Conservation (phyloP, 768 basidiomycete genomes). For the Macrolepiota dolichaula region DNA sequence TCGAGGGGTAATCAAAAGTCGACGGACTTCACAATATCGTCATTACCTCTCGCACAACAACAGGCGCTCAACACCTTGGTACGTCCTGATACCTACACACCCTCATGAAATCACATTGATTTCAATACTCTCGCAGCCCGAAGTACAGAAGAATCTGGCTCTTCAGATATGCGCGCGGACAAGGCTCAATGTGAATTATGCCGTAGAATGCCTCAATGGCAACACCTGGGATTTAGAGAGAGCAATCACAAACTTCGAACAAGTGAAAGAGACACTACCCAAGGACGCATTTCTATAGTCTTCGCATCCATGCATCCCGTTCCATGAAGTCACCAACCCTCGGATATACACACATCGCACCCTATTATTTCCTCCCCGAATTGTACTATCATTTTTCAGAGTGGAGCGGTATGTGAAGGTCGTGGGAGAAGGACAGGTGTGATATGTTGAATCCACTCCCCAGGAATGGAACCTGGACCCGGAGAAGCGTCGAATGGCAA, state of each 20-base stretch:
- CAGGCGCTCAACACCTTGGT: slow-evolving; percentile 56
- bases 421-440: neutral
- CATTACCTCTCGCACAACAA: slow-evolving; percentile 42
- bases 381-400: slow-evolving; percentile 1
- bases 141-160: slow-evolving; percentile 67
- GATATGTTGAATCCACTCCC: neutral
- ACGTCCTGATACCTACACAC: slow-evolving; percentile 25
- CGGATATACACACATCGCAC: neutral
- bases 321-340: too few relatives aligned
- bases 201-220: slow-evolving; percentile 80
- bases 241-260: slow-evolving; percentile 83
- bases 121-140: slow-evolving; percentile 43
- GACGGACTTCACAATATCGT: slow-evolving; percentile 23
- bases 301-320: neutral
- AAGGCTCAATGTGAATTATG: slow-evolving; percentile 72
- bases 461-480: neutral
- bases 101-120: slow-evolving; percentile 1
- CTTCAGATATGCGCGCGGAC: slow-evolving; percentile 71
- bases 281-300: slow-evolving; percentile 52
- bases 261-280: slow-evolving; percentile 72
- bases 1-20: slow-evolving; percentile 20
- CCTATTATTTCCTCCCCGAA: neutral
- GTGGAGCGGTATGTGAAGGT: neutral
- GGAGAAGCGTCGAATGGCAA: neutral
- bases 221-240: slow-evolving; percentile 83